A percentile compares a stretch with the other conserved stretches of the same genome.
Evolutionary conservation across 225 moss, liverwort and hornwort genomes (phyloP).

Genomic region (Bryum argenteum): DNA sequence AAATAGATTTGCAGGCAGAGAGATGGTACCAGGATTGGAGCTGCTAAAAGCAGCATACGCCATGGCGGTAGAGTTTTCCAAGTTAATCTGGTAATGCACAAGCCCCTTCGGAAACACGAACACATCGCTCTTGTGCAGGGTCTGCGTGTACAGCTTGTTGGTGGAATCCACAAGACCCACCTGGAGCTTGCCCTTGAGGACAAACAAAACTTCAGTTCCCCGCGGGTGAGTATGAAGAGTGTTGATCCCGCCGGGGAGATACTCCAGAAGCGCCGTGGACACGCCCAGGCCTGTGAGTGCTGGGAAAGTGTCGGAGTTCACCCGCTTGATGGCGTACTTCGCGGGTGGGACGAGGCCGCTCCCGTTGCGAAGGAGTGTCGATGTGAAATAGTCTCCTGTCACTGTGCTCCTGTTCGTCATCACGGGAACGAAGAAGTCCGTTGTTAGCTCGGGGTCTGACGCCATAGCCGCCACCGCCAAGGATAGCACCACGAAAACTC

Average conservation of each 20-base stretch:
- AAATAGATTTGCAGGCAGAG: slow-evolving; percentile 35
- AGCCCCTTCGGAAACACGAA: slow-evolving; percentile 39
- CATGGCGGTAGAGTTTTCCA: background rate
- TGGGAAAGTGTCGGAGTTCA: slow-evolving; percentile 12
- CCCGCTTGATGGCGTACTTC: slow-evolving; percentile 31
- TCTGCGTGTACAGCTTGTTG: slow-evolving; percentile 27
- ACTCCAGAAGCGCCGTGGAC: slow-evolving; percentile 38
- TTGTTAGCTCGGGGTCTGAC: slow-evolving; percentile 43
- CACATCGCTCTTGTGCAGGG: background rate
- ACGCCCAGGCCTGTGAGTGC: slow-evolving; percentile 33
- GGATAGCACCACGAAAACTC: background rate
- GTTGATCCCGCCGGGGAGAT: slow-evolving; percentile 36
- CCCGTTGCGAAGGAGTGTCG: slow-evolving; percentile 23
- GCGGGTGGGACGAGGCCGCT: background rate
- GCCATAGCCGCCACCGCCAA: background rate
- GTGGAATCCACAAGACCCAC: slow-evolving; percentile 37
- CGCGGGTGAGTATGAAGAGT: slow-evolving; percentile 44
- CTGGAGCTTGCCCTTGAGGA: background rate
- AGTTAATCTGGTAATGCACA: slow-evolving; percentile 46
- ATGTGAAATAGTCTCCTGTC: slow-evolving; percentile 31
- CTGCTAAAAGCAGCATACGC: slow-evolving; percentile 44
- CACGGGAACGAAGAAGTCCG: slow-evolving; percentile 32
- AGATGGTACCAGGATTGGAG: slow-evolving; percentile 44
- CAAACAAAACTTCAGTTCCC: slow-evolving; percentile 25
- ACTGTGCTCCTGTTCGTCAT: slow-evolving; percentile 26